Conservation (phyloP, 2,329 filamentous ascomycete species). For the Pseudogymnoascus destructans region DNA sequence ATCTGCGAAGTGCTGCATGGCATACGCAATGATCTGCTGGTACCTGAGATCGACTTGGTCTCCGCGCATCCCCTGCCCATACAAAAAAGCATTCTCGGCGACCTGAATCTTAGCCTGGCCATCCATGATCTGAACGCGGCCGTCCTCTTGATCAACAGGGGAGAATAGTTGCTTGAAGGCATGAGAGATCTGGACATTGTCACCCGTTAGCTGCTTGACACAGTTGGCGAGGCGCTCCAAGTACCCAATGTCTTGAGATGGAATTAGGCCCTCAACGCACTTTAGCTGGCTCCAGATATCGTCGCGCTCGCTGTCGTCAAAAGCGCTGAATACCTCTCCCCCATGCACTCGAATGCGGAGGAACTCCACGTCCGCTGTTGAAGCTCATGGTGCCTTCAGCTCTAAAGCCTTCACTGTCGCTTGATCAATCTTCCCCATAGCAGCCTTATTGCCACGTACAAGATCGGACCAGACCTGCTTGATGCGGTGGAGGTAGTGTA, state of each 20-base stretch:
- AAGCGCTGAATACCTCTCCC: neutral
- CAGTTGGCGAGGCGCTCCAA: constrained; percentile 12
- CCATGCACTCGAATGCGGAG: neutral
- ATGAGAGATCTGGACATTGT: neutral
- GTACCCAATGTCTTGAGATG: constrained; percentile 13
- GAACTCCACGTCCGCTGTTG: neutral
- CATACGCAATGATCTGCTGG: constrained; percentile 8
- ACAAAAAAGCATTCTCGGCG: constrained; percentile 8
- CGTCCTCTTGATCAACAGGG: neutral
- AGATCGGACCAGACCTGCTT: constrained; percentile 4
- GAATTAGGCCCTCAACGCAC: neutral
- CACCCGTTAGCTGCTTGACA: constrained; percentile 11
- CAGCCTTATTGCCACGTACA: neutral
- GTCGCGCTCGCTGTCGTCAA: neutral
- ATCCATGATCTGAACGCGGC: neutral
- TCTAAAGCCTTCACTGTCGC: neutral
- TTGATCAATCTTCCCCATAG: neutral
- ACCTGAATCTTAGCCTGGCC: constrained; percentile 2
- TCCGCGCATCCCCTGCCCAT: neutral
- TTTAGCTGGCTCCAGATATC: neutral
- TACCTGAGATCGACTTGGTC: constrained; percentile 5
- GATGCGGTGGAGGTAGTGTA: constrained; percentile 1
- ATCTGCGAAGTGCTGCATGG: constrained; percentile 7
- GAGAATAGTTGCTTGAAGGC: neutral
- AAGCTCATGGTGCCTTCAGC: neutral